Evolutionary conservation across 202 grass and related monocot species (phyloP), one percentile per base, ranked within the genome.

Genomic region (Setaria italica): DNA sequence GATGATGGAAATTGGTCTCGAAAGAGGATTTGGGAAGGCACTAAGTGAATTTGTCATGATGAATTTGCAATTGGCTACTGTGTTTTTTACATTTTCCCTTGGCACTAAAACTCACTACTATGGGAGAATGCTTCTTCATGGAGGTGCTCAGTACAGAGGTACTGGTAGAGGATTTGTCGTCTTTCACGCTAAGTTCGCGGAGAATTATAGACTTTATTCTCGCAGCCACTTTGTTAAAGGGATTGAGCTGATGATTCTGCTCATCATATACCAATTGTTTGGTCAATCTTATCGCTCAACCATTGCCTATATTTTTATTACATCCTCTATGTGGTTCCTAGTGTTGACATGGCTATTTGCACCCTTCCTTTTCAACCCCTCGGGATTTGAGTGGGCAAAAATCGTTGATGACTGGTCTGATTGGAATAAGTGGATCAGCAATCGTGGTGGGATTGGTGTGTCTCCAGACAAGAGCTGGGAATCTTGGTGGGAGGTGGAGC

Each of bases 41-140:
- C 68, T 98, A 47, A 94, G 90, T 90, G 93, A 98, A 81, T 92
- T 98, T 82, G 84, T 98, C 84, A 85, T 94, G 85, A 95, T 98
- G 95, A 92, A 97, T 62, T 78, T 97, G 82, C 91, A 97, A 91
- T 59, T 95, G 81, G 85, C 95, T 67, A 51, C 83, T 39, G 92
- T 97, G n/a, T 97, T 97, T 67, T 97, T 97, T 87, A 93, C 95
- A 89, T 97, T 97, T 87, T 92, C 92, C 84, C 95, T 97, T 85
- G 95, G 95, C 76, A 97, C 92, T 58, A 97, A 89, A 84, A 91
- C 92, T 62, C 95, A 97, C 73, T 95, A 95, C 78, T 97, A 93
- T 81, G 95, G 95, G 41, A 89, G 95, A 70, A 97, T 94, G 88
- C 76, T 97, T 76, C 89, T 97, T 56, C 95, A 97, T 89, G 95